Evolutionary conservation across 768 basidiomycete genomes (phyloP).

Genomic region (Floccularia luteovirens): DNA sequence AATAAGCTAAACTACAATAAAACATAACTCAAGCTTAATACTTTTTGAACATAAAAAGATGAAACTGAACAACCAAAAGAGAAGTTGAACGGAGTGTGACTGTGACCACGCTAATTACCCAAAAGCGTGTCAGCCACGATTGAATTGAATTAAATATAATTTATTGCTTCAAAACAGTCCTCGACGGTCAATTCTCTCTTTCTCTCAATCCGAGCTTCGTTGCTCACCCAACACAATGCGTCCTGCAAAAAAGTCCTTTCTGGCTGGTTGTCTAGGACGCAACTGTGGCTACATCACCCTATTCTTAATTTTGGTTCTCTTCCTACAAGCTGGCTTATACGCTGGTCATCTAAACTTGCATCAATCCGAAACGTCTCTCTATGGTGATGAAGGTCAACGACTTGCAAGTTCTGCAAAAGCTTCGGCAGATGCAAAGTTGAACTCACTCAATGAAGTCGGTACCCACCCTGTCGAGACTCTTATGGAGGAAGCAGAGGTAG

Average conservation of each 20-base stretch:
- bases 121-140: too few relatives aligned
- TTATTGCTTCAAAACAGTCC: too few relatives aligned
- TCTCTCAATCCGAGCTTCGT: too few relatives aligned
- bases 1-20: too few relatives aligned
- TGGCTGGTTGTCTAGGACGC: constrained; percentile 11
- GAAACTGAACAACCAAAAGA: too few relatives aligned
- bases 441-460: constrained; percentile 6
- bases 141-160: too few relatives aligned
- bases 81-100: too few relatives aligned
- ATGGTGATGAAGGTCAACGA: background rate
- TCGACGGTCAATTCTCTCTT: too few relatives aligned
- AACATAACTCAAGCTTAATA: too few relatives aligned
- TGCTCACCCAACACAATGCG: background rate
- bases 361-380: constrained; percentile 9
- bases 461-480: constrained; percentile 80
- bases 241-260: background rate
- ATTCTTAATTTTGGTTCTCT: constrained; percentile 31
- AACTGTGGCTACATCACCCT: constrained; percentile 34
- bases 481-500: constrained; percentile 76
- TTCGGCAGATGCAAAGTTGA: constrained; percentile 3
- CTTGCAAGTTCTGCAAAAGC: constrained; percentile 4
- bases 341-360: constrained; percentile 23
- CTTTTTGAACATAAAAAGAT: too few relatives aligned
- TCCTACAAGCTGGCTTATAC: constrained; percentile 43
- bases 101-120: too few relatives aligned